These are phyloP conservation scores for Millerozyma miso DNA, from an alignment of 805 yeast species.

Conservation along the genomic window DNA sequence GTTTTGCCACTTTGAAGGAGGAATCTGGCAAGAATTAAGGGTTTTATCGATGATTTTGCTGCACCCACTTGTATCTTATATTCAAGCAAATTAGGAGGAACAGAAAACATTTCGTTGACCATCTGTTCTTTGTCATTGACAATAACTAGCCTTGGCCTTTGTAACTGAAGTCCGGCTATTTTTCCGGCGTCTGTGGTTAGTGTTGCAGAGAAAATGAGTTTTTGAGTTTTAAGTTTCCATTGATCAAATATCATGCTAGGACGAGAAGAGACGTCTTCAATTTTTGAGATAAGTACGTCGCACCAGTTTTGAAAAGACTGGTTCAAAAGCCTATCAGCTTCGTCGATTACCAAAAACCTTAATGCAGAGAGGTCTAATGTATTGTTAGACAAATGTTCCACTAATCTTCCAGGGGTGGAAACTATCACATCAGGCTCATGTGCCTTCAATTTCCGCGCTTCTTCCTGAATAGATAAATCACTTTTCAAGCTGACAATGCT, in stretches of 20 bases:
- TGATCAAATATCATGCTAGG: constrained; percentile 19
- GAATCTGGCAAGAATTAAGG: constrained; percentile 63
- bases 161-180: constrained; percentile 64
- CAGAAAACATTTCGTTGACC: constrained; percentile 53
- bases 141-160: constrained; percentile 67
- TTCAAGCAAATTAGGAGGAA: constrained; percentile 54
- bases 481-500: constrained; percentile 57
- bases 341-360: constrained; percentile 68
- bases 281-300: constrained; percentile 43
- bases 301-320: constrained; percentile 96
- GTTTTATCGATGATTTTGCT: constrained; percentile 52
- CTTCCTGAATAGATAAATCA: constrained; percentile 56
- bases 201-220: constrained; percentile 88
- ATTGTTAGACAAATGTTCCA: constrained; percentile 57
- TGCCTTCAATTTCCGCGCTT: constrained; percentile 44
- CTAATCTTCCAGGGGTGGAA: constrained; percentile 76
- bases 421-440: constrained; percentile 64
- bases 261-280: constrained; percentile 12
- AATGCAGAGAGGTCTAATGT: constrained; percentile 49
- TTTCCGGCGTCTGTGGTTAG: constrained; percentile 90
- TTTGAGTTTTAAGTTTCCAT: constrained; percentile 42
- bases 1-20: constrained; percentile 30
- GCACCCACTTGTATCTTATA: constrained; percentile 37
- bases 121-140: constrained; percentile 54
- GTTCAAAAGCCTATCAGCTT: constrained; percentile 76